Base-by-base conservation (phyloP, 2,329 filamentous ascomycete genomes). In the Xylaria arbuscula region DNA sequence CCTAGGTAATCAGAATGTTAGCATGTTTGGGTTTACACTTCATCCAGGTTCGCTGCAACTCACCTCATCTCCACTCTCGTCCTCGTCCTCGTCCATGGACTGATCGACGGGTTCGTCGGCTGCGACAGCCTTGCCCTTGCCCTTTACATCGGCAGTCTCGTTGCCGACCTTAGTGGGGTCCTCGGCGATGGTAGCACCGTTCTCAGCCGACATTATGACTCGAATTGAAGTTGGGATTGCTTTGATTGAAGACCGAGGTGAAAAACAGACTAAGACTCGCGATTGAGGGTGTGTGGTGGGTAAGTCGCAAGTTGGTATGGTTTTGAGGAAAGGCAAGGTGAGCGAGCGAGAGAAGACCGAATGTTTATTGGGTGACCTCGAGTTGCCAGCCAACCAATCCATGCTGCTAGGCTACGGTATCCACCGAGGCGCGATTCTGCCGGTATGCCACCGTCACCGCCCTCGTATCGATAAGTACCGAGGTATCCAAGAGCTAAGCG, bases 81-180 rank as follows among this genome's bases (percentile, higher is more conserved):
- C 91, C 1, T 93, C 88, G 38, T 92, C 91, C 75, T 93, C 91
- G 53, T 91, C 92, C 88, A 93, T 92, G 78, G 86, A 86, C 77
- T 88, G 82, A 74, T 92, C 89, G 73, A 89, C 81, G 63, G 80
- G 80, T 70, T 87, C 82, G 73, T 83, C 81, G 59, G 83, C 78
- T 58, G 88, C 87, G 48, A 83, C 79, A 48, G 88, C 90, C 86
- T 97, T 97, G 84, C 93, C 93, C 87, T 97, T 97, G 82, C 93
- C 93, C 87, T 97, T 97, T 80, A 85, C 83, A 76, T 89, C 70
- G 28, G 36, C 53, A 85, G 70, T 78, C 70, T 84, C 80, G 71
- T 86, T 79, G 70, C 79, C 77, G 75, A 78, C 75, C 72, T 78
- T 77, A 75, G 84, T 77, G 77, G 82, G 76, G 75, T 84, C 81